Base-by-base conservation (phyloP, 805 yeast species). In the Debaryomyces castellii region DNA sequence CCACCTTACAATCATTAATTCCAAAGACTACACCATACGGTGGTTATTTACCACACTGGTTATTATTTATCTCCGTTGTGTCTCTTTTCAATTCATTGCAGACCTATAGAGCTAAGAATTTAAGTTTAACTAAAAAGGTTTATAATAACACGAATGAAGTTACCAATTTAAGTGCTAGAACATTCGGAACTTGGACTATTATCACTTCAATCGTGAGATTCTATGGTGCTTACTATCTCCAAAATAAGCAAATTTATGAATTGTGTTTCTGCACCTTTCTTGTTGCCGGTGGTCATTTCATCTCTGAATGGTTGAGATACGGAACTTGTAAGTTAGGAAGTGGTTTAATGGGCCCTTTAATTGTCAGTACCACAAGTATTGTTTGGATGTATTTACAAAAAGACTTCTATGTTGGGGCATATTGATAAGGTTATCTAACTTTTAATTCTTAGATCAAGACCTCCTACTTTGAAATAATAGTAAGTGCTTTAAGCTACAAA, bases 161-260 rank as follows among this genome's bases (percentile, higher is more conserved):
- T 10, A 69, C 74, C 5, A 64, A 70, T 11, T 73, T 94, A 53
- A 82, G 94, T 55, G 96, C 97, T n/a, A 80, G 99, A 58, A 92
- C 99, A 0, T 94, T 94, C 64, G 99, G 99, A 27, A 94, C 99
- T 0, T 94, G 99, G 99, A 94, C 99, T 0, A 73, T 91, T 33
- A 77, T 91, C 55, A 83, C 96, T 2, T 80, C 96, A 1, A 74
- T 92, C 24, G 84, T 94, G 40, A 81, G 99, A 61, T 76, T 84
- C 52, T 89, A 87, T 63, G 96, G 96, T 45, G 95, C 98, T 11
- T 87, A 85, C 67, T 73, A 87, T 60, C 44, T 67, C 36, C 72
- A 73, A 44, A 82, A 83, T 54, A 81, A 81, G 20, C 86, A 83
- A 52, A 81, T 91, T 43, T 94, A 81, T 66, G 82, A 87, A 55